Percentiles rank a stretch among this genome's conserved stretches.
These are phyloP conservation scores for Suillus clintonianus DNA, from an alignment of 768 basidiomycete genomes.

Conservation along the genomic window DNA sequence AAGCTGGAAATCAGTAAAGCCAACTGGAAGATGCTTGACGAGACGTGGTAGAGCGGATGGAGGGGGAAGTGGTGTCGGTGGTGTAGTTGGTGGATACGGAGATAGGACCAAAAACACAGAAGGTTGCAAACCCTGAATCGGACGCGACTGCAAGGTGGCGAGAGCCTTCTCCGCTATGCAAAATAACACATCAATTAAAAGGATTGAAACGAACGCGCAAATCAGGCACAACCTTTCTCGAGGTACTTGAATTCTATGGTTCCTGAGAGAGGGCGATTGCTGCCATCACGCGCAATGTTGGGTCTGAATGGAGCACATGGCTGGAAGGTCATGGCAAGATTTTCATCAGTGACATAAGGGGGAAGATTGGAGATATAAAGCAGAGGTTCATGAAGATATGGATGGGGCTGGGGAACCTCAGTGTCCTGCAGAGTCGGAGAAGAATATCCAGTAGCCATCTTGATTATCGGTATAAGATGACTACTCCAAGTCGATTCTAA, in stretches of 20 bases:
- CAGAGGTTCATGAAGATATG: constrained; percentile 82
- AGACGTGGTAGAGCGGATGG: constrained; percentile 78
- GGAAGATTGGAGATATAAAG: constrained; percentile 82
- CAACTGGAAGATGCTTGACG: constrained; percentile 79
- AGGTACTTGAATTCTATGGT: constrained; percentile 84
- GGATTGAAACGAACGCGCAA: constrained; percentile 9
- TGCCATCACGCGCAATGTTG: constrained; percentile 64
- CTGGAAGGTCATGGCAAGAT: constrained; percentile 71
- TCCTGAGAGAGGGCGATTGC: constrained; percentile 56
- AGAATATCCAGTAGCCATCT: constrained; percentile 38
- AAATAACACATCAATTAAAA: constrained; percentile 5
- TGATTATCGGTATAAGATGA: constrained; percentile 31
- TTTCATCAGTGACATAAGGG: constrained; percentile 71
- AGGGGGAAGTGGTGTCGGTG: constrained; percentile 73
- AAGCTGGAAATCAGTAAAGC: constrained; percentile 68
- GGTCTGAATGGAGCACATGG: constrained; percentile 82
- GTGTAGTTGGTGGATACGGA: constrained; percentile 79
- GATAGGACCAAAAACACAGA: constrained; percentile 69
- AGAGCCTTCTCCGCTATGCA: constrained; percentile 83
- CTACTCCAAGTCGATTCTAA: constrained; percentile 13
- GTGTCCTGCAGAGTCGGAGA: constrained; percentile 33
- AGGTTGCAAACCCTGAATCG: constrained; percentile 61
- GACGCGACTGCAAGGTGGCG: constrained; percentile 77
- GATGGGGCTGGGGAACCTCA: constrained; percentile 54
- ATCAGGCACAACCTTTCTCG: constrained; percentile 65